Base-by-base conservation (phyloP, 768 basidiomycete species). In the Gautieria morchelliformis region DNA sequence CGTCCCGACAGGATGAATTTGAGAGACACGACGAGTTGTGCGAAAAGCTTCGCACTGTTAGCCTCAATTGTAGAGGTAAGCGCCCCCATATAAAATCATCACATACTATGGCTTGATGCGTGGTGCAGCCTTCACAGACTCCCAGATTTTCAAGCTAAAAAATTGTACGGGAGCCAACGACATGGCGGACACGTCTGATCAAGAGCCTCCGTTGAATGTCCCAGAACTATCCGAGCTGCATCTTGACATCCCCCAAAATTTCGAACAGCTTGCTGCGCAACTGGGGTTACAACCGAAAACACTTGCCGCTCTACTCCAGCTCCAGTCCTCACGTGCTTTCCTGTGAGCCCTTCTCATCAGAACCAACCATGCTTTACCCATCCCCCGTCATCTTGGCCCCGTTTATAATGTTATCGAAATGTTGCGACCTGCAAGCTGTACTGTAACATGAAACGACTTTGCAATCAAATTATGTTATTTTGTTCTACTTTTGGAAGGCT, bases 41-140 rank as follows among this genome's bases (percentile, higher is more conserved):
- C 15, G 69, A 76, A 33, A 68, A 75, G 15, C 66, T 79, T 30
- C 66, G 76, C 49, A 65, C 69, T 22, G 74, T 76, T 27, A 80
- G 78, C 10, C 64, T 82, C 59, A 70, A 72, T 20, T 88, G 85
- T 67, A 77, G 75, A 69, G 83, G 86, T 87, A 53, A 49, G 32
- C 27, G 12, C 32, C 24, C 22, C 17, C 8, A 17, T 22, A 11
- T 22, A 15, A 10, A 49, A 30, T 11, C 5, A 49, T 6, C 10
- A 19, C 19, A 46, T 19, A 10, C 45, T 11, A 9, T 4, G 22
- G 48, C 12, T 30, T 49, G 11, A 33, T 33, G 17, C 42, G 10
- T 22, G 42, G 9, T 19, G 20, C 32, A 49, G 48, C 48, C 9
- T 49, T 49, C n/a, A 49, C 48, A 9, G 32, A 27, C 15, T 49